These are phyloP conservation scores for Colletotrichum agaves DNA, from an alignment of 2,329 filamentous ascomycete genomes.

Conservation along the genomic window DNA sequence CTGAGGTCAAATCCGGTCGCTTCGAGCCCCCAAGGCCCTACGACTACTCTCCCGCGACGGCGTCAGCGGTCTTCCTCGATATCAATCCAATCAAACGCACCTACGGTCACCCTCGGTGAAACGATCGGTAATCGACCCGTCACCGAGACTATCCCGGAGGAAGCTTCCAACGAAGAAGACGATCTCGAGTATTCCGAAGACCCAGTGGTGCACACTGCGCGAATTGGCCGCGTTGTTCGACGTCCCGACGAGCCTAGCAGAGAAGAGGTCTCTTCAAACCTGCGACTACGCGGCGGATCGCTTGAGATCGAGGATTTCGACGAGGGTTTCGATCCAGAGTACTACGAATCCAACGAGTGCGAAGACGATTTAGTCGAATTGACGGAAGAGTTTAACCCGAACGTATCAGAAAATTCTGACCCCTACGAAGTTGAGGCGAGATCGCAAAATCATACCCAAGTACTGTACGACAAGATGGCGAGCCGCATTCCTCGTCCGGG, in stretches of 20 bases:
- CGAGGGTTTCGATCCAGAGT: conserved; percentile 25
- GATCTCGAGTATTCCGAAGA: conserved; percentile 27
- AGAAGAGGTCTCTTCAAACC: conserved; percentile 12
- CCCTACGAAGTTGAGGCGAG: conserved; percentile 18
- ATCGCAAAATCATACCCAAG: conserved; percentile 23
- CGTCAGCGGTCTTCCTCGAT: conserved; percentile 30
- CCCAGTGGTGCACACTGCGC: conserved; percentile 24
- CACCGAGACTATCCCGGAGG: conserved; percentile 18
- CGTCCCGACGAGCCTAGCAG: conserved; percentile 12
- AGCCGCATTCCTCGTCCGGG: conserved; percentile 83
- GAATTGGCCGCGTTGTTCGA: conserved; percentile 23
- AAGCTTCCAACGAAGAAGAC: background rate
- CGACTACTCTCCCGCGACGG: conserved; percentile 14
- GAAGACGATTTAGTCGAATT: conserved; percentile 23
- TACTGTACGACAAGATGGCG: conserved; percentile 49
- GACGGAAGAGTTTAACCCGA: conserved; percentile 24
- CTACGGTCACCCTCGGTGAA: background rate
- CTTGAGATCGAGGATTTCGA: conserved; percentile 22
- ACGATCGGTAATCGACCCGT: background rate
- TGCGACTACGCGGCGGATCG: conserved; percentile 22
- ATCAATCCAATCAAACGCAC: conserved; percentile 10
- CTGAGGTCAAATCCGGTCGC: conserved; percentile 34
- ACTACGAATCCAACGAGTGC: conserved; percentile 32
- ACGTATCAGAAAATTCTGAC: conserved; percentile 19
- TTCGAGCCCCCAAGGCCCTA: conserved; percentile 30